Evolutionary conservation across 2,329 filamentous ascomycete species (phyloP).

Genomic region (Arthrobotrys iridis): DNA sequence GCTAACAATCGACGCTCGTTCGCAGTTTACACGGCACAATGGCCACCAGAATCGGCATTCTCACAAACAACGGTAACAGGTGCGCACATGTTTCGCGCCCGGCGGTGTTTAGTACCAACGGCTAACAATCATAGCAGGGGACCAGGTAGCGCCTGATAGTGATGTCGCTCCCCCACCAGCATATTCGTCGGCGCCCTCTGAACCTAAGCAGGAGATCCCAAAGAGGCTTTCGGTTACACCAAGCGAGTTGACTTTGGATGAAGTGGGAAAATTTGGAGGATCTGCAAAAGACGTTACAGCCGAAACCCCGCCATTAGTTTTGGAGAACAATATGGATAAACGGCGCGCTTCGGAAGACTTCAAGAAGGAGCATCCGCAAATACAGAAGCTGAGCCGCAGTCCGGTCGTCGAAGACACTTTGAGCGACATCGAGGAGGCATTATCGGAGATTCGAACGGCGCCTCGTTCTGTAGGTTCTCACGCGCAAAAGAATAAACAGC

Average conservation of each 20-base stretch:
- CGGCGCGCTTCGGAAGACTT: conserved; percentile 48
- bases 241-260: conserved; percentile 42
- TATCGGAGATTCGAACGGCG: conserved; percentile 74
- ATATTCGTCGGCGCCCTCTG: conserved; percentile 39
- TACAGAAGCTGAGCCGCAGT: conserved; percentile 62
- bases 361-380: conserved; percentile 33
- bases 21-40: conserved; percentile 51
- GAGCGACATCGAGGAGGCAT: conserved; percentile 96
- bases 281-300: conserved; percentile 32
- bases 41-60: conserved; percentile 28
- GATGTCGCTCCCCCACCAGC: conserved; percentile 35
- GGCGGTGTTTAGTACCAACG: not conserved
- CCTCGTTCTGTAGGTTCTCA: conserved; percentile 49
- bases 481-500: conserved; percentile 63
- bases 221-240: conserved; percentile 50
- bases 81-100: not conserved
- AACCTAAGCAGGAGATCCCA: conserved; percentile 51
- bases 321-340: conserved; percentile 49
- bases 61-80: conserved; percentile 26
- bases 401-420: conserved; percentile 93
- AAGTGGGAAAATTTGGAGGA: conserved; percentile 39
- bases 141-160: conserved; percentile 33
- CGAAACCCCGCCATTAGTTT: conserved; percentile 39
- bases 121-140: conserved; percentile 35
- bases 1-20: conserved; percentile 41